Percentiles rank a stretch among this genome's conserved stretches.
phyloP scores from a whole-genome alignment of 306 rosid genomes.

The Vigna radiata region DNA sequence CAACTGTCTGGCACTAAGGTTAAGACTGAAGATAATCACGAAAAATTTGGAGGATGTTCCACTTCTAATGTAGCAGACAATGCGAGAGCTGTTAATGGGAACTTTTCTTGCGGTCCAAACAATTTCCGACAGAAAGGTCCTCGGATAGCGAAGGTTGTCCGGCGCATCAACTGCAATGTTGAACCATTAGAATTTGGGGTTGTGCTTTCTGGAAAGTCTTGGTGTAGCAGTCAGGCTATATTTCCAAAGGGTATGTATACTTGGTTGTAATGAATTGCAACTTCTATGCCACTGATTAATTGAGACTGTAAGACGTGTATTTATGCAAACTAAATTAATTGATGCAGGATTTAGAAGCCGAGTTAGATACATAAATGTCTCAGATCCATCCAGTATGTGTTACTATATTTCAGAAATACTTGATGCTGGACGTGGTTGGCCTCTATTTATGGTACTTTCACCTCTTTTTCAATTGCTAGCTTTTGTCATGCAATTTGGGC shows the following conservation, averaged over 20 bases:
- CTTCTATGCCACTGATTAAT: conserved; percentile 38
- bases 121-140: conserved; percentile 91
- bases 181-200: conserved; percentile 91
- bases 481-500: conserved; percentile 25
- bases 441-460: conserved; percentile 89
- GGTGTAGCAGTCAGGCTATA: conserved; percentile 94
- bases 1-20: conserved; percentile 58
- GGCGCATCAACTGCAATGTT: conserved; percentile 92
- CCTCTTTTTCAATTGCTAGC: conserved; percentile 20
- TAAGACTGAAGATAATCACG: conserved; percentile 57
- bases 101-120: conserved; percentile 60
- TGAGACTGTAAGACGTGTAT: conserved; percentile 29
- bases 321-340: conserved; percentile 48
- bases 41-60: conserved; percentile 54
- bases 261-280: conserved; percentile 20
- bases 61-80: conserved; percentile 58
- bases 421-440: conserved; percentile 77
- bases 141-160: conserved; percentile 94
- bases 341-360: conserved; percentile 95
- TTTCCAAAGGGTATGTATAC: conserved; percentile 81
- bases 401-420: conserved; percentile 89
- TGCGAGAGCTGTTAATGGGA: conserved; percentile 60
- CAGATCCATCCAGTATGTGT: conserved; percentile 80
- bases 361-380: conserved; percentile 76
- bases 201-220: conserved; percentile 85